phyloP scores from a whole-genome alignment of 148 eudicot species.

The Dianthus caryophyllus region DNA sequence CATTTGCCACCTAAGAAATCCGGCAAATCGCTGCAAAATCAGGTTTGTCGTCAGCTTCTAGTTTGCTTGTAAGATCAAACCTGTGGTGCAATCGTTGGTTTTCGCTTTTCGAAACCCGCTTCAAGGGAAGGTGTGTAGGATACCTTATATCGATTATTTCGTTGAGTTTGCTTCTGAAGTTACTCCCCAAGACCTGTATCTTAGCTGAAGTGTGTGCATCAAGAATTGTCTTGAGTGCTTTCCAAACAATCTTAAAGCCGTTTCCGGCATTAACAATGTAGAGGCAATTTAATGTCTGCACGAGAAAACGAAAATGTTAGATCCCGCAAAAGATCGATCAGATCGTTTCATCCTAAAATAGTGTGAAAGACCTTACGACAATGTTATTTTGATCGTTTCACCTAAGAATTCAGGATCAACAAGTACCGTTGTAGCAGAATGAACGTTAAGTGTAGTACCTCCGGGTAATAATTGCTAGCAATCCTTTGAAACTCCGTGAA shows the following conservation, averaged over 20 bases:
- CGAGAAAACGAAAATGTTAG: neutral
- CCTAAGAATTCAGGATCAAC: too few species aligned
- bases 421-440: neutral
- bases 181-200: conserved; percentile 59
- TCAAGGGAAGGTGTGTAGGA: neutral
- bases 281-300: conserved; percentile 51
- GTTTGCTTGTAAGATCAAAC: neutral
- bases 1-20: conserved; percentile 57
- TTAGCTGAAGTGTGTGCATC: conserved; percentile 50
- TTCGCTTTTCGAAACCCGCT: neutral
- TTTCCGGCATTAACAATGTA: conserved; percentile 58
- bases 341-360: too few species aligned
- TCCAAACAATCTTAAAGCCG: conserved; percentile 52
- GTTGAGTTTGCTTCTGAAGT: conserved; percentile 37
- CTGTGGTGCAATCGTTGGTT: neutral
- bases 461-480: conserved; percentile 64
- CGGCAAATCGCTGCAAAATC: conserved; percentile 47
- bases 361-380: too few species aligned
- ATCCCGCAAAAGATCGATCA: too few species aligned
- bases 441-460: conserved; percentile 29
- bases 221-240: conserved; percentile 45
- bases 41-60: conserved; percentile 2
- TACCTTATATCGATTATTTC: conserved; percentile 61
- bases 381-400: too few species aligned
- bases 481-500: conserved; percentile 53